Evolutionary conservation across 192 early-diverging fungal species (phyloP).

Genomic region (Jimgerdemannia flammicorona): DNA sequence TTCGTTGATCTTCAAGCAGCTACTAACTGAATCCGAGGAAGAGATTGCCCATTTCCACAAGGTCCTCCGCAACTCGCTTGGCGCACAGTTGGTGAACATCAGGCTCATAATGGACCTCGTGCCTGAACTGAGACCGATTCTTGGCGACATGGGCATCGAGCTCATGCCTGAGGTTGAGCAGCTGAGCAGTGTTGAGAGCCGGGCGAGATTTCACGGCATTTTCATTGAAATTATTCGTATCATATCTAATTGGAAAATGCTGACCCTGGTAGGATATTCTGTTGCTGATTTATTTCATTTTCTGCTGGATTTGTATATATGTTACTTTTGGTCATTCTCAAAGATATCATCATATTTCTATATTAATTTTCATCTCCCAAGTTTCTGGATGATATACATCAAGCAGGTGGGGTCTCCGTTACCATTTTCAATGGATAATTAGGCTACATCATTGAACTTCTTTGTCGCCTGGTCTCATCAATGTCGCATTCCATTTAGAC

Average conservation of each 20-base stretch:
- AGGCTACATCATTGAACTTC: background rate
- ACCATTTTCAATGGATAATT: background rate
- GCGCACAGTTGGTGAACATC: slow-evolving; percentile 15
- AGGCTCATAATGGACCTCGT: slow-evolving; percentile 17
- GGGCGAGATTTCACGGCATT: slow-evolving; percentile 18
- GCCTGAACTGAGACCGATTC: slow-evolving; percentile 21
- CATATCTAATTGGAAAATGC: slow-evolving; percentile 20
- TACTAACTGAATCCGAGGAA: slow-evolving; percentile 25
- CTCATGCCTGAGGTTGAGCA: slow-evolving; percentile 1
- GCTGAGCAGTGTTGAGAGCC: slow-evolving; percentile 16
- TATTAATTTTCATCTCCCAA: background rate
- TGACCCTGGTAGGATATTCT: slow-evolving; percentile 21
- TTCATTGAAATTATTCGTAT: slow-evolving; percentile 26
- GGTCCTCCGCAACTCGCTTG: slow-evolving; percentile 11
- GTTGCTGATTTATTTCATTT: background rate
- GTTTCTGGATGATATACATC: slow-evolving; percentile 31
- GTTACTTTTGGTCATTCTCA: too few relatives aligned
- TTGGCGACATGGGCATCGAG: slow-evolving; percentile 8
- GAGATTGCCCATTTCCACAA: slow-evolving; percentile 15
- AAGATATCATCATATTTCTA: too few relatives aligned
- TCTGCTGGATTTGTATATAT: too few relatives aligned
- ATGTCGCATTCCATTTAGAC: slow-evolving; percentile 14
- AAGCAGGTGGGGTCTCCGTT: slow-evolving; percentile 16
- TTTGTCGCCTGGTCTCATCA: background rate
- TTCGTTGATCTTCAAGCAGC: slow-evolving; percentile 27